Conservation (phyloP, 2,329 filamentous ascomycete species). For the Fusarium sulawesiense region DNA sequence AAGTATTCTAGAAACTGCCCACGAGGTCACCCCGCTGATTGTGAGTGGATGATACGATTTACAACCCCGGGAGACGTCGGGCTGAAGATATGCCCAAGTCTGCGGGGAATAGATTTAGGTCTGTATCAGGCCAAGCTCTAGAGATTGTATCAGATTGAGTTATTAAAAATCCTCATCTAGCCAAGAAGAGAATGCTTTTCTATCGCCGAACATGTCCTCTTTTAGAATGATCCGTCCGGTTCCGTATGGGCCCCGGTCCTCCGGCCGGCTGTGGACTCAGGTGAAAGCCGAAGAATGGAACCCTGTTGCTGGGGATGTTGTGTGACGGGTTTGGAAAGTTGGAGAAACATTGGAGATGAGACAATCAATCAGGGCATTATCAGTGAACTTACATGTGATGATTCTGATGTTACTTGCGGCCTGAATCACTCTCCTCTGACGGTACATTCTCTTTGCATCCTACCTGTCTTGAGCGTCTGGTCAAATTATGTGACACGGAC, state of each 20-base stretch:
- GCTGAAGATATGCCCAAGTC: constrained; percentile 21
- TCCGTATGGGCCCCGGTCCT: constrained; percentile 28
- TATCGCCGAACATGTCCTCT: constrained; percentile 36
- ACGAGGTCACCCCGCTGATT: constrained; percentile 44
- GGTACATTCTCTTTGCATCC: too few species aligned
- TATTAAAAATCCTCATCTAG: not conserved
- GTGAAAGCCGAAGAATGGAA: constrained; percentile 29
- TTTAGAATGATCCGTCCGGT: constrained; percentile 31
- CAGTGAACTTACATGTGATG: not conserved
- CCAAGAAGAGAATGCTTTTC: not conserved
- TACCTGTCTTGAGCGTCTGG: too few species aligned
- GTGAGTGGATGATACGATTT: constrained; percentile 40
- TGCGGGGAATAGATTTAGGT: constrained; percentile 16
- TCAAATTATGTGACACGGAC: constrained; percentile 27
- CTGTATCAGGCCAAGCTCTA: not conserved
- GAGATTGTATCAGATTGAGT: not conserved
- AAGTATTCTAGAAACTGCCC: constrained; percentile 17
- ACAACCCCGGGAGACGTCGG: constrained; percentile 21
- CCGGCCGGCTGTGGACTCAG: constrained; percentile 36
- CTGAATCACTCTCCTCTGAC: too few species aligned
- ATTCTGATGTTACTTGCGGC: not conserved
- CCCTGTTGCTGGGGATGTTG: constrained; percentile 31
- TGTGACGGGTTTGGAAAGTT: constrained; percentile 28
- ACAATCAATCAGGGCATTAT: constrained; percentile 18
- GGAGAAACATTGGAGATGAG: constrained; percentile 26